Conservation (phyloP, 176 grass and related monocot genomes). For the Eleusine coracana region DNA sequence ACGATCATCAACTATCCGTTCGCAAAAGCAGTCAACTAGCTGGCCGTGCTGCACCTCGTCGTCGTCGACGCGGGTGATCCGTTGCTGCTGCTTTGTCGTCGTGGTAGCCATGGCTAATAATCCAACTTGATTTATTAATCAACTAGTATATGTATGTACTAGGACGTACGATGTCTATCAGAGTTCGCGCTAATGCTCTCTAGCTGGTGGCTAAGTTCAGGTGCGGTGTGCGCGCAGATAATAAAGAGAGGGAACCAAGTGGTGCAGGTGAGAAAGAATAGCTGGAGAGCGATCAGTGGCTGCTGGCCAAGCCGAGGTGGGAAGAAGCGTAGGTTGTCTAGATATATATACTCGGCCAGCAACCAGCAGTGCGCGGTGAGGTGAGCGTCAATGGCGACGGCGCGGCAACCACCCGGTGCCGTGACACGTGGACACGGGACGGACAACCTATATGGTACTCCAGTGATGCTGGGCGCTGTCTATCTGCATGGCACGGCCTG, state of each 20-base stretch:
- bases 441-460: no score
- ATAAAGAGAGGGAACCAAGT: background rate
- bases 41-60: background rate
- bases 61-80: slow-evolving; percentile 8
- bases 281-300: background rate
- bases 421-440: slow-evolving; percentile 21
- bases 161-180: background rate
- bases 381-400: slow-evolving; percentile 31
- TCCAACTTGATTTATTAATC: background rate
- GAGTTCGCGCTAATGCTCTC: background rate
- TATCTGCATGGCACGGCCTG: background rate
- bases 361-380: background rate
- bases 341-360: slow-evolving; percentile 33
- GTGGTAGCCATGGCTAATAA: slow-evolving; percentile 31
- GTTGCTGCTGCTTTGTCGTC: background rate
- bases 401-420: slow-evolving; percentile 6
- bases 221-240: background rate
- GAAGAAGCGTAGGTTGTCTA: background rate
- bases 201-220: background rate
- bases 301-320: background rate
- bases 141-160: background rate
- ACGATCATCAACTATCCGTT: background rate
- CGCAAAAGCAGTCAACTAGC: background rate
- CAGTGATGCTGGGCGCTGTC: background rate
- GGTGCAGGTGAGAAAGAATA: slow-evolving; percentile 36